Conservation (phyloP, 2,329 filamentous ascomycete genomes). For the Fusarium verticillioides region DNA sequence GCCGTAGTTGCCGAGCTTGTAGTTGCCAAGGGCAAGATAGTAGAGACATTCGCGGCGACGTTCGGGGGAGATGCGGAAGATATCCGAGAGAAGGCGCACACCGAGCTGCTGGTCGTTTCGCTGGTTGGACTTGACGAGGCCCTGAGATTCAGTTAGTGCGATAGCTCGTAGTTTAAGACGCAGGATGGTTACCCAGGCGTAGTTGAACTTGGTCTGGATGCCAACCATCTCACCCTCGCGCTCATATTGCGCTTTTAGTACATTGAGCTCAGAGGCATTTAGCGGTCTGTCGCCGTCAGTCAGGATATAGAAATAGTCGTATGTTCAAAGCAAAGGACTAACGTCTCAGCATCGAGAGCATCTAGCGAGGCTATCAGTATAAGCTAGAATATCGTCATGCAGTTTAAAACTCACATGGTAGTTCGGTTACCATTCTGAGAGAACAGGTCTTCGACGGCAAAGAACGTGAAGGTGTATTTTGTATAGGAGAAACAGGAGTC, state of each 20-base stretch:
- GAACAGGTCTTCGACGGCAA: not conserved
- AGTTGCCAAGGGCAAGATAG: slow-evolving; percentile 96
- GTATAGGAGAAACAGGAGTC: not conserved
- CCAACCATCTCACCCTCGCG: slow-evolving; percentile 98
- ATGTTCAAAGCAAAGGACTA: slow-evolving; percentile 44
- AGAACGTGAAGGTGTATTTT: not conserved
- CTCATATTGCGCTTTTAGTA: slow-evolving; percentile 93
- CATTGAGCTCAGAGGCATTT: slow-evolving; percentile 90
- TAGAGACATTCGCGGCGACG: slow-evolving; percentile 97
- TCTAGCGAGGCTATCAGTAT: slow-evolving; percentile 64
- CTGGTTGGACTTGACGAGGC: slow-evolving; percentile 90
- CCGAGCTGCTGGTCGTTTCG: slow-evolving; percentile 93
- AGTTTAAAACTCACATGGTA: slow-evolving; percentile 57
- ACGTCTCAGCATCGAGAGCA: slow-evolving; percentile 98
- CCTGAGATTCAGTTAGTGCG: slow-evolving; percentile 56
- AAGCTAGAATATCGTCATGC: not conserved
- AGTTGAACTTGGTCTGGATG: slow-evolving; percentile 99
- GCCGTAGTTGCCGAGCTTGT: slow-evolving; percentile 97
- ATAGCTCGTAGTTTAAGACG: not conserved
- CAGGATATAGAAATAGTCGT: slow-evolving; percentile 5
- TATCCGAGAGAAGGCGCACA: slow-evolving; percentile 92
- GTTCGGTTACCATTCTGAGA: slow-evolving; percentile 58
- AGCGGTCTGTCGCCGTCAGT: slow-evolving; percentile 71
- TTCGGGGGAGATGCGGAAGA: slow-evolving; percentile 93
- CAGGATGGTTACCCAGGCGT: slow-evolving; percentile 80